Evolutionary conservation across 2,329 filamentous ascomycete species (phyloP), one percentile per base, ranked within the genome.

Genomic region (Calonectria henricotiae): DNA sequence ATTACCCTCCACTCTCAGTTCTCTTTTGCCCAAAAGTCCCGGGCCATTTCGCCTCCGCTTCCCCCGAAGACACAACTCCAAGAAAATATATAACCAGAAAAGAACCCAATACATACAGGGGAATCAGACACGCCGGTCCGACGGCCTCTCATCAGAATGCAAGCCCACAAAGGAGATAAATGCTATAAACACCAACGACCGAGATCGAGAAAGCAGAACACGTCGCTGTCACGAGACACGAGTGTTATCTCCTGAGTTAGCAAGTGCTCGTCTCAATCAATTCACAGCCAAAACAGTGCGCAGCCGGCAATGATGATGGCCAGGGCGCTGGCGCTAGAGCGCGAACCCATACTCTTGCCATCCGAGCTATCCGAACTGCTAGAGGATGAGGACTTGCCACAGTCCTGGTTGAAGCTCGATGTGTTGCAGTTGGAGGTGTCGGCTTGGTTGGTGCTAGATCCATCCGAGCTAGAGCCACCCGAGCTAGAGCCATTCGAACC

Each of bases 321-420:
- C 72, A 83, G 69, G 12, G 78, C 79, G 69, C 82, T 85, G 11
- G 78, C 78, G 23, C 80, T 79, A 11, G 79, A 73, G 70, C 79
- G 78, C 69, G 76, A 76, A 66, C 80, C 77, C 13, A 74, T 75
- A 65, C 75, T 83, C 73, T 80, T 81, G 67, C 79, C 79, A 39
- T 76, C 77, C 68, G 85, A 85, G 55, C 77, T 77, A 25, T 69
- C 79, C 17, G 51, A 54, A 12, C 30, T 37, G 49, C 49, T 54
- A 8, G 30, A 20, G 15, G 32, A 44, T 7, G 46, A 30, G 32
- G 49, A 65, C 39, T 60, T 65, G 2, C 76, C 75, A 75, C 84
- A 86, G 68, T 79, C 74, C 74, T 86, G 84, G 67, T 81, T 80
- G 75, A 87, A 88, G 58, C 80, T 80, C 37, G 73, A 80, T 8